These are phyloP conservation scores for Schizonepeta tenuifolia DNA, from an alignment of 257 asterid species.

Conservation along the genomic window DNA sequence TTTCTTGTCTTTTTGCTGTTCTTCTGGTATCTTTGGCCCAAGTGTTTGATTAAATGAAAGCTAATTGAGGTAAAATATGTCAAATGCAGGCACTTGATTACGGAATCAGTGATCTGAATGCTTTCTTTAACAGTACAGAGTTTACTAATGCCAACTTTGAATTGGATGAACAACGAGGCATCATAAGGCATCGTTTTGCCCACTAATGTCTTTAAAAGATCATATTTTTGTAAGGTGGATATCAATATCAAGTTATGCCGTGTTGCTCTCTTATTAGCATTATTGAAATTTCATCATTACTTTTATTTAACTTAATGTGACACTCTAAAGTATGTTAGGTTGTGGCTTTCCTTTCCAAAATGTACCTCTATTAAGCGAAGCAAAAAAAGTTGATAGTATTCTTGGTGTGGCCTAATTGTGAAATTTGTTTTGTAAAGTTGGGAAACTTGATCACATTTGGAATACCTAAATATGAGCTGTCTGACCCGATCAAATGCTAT, in stretches of 20 bases:
- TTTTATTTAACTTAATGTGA: neutral
- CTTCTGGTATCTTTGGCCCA: neutral
- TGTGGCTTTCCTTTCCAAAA: neutral
- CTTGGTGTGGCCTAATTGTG: neutral
- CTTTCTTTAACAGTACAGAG: conserved; percentile 75
- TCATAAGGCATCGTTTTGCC: conserved; percentile 69
- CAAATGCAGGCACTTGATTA: conserved; percentile 75
- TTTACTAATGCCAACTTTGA: conserved; percentile 70
- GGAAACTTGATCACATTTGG: neutral
- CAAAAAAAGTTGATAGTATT: neutral
- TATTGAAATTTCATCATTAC: neutral
- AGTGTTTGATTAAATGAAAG: neutral
- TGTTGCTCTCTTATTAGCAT: neutral
- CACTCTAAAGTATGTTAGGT: neutral
- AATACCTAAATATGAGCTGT: neutral
- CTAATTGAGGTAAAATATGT: conserved; percentile 2
- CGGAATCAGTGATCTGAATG: conserved; percentile 74
- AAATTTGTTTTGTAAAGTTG: neutral
- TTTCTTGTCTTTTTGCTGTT: neutral
- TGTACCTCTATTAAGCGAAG: neutral
- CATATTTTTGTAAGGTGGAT: neutral
- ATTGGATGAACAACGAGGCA: conserved; percentile 62
- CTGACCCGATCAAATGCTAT: neutral
- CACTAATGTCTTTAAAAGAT: conserved; percentile 27
- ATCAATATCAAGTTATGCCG: neutral